Percentiles rank a stretch among this genome's conserved stretches.
Conservation (phyloP, 1,284 basidiomycete species). For the Coniferiporia sulphurascens region DNA sequence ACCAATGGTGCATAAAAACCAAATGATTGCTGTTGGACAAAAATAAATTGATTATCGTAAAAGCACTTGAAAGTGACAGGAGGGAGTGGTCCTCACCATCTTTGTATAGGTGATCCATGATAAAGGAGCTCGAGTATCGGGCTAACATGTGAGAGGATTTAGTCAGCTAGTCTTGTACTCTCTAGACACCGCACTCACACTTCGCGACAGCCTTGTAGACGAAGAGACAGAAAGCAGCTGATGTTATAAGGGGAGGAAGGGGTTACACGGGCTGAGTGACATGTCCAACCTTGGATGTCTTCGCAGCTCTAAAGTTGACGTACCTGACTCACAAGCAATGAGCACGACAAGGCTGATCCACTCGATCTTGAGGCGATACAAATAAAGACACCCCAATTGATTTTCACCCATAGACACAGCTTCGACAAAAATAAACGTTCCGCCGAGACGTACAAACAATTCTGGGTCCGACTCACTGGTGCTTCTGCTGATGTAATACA, state of each 20-base stretch:
- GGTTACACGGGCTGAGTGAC: background rate
- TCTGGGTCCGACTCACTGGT: background rate
- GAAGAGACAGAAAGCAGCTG: conserved; percentile 6
- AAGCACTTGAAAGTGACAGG: background rate
- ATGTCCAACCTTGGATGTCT: background rate
- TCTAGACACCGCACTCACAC: background rate
- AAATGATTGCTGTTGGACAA: background rate
- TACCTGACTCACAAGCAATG: conserved; percentile 8
- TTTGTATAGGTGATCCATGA: conserved; percentile 4
- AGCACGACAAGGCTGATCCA: conserved; percentile 10
- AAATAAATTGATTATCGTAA: background rate
- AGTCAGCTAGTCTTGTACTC: background rate
- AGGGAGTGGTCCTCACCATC: conserved; percentile 2
- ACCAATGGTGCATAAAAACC: conserved; percentile 7
- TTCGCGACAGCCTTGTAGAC: background rate
- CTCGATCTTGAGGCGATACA: conserved; percentile 7
- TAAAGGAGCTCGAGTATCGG: background rate
- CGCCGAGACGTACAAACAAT: background rate
- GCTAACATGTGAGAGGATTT: background rate
- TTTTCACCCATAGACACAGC: background rate
- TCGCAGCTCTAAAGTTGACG: background rate
- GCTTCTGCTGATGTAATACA: background rate
- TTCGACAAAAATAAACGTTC: background rate
- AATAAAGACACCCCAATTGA: conserved; percentile 2
- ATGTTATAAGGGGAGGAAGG: background rate